A percentile compares a stretch with the other conserved stretches of the same genome.
Conservation (phyloP, 2,329 filamentous ascomycete genomes). For the Pseudogymnoascus sp. region DNA sequence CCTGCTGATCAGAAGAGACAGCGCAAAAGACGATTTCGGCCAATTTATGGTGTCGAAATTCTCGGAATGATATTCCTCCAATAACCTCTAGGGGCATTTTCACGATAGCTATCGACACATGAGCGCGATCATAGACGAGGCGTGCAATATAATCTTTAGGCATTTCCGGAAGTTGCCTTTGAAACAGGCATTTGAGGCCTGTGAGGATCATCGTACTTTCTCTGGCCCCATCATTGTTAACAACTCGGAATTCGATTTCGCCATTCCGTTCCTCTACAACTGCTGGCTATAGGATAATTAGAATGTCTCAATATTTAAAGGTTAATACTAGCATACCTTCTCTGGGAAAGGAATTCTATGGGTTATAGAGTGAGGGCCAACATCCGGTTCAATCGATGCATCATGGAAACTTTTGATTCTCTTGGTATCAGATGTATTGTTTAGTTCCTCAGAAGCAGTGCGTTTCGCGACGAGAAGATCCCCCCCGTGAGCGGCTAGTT, state of each 20-base stretch:
- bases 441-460: too few species aligned
- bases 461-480: too few species aligned
- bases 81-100: constrained; percentile 96
- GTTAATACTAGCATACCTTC: constrained; percentile 51
- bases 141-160: constrained; percentile 98
- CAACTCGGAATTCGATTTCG: constrained; percentile 93
- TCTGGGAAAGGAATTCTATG: constrained; percentile 79
- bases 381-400: constrained; percentile 38
- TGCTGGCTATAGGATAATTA: constrained; percentile 50
- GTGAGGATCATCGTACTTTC: constrained; percentile 92
- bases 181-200: constrained; percentile 94
- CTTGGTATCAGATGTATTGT: constrained; percentile 35
- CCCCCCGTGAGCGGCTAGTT: too few species aligned
- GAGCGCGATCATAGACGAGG: constrained; percentile 92
- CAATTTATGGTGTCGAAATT: constrained; percentile 85
- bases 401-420: constrained; percentile 47
- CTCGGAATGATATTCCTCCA: constrained; percentile 91
- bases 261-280: constrained; percentile 89
- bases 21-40: constrained; percentile 99
- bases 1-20: constrained; percentile 94
- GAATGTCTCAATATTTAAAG: too few species aligned
- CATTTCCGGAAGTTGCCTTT: constrained; percentile 98
- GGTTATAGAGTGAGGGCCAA: constrained; percentile 33
- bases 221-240: constrained; percentile 87
- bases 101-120: constrained; percentile 93